Base-by-base conservation (phyloP, 2,329 filamentous ascomycete species). In the Aspergillus sp. region DNA sequence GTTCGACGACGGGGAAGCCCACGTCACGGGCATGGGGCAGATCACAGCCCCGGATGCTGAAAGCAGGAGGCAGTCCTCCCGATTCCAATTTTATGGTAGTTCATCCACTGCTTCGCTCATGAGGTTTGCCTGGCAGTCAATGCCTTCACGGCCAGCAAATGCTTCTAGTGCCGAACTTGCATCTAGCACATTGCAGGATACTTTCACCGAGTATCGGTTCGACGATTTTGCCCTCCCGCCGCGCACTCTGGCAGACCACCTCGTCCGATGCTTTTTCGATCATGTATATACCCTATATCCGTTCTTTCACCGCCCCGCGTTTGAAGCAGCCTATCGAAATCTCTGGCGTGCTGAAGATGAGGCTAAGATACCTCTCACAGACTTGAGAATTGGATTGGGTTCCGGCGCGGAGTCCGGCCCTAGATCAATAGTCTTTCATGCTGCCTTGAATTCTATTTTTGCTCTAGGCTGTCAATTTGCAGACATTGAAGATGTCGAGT, bases 271-370 rank as follows among this genome's bases (percentile, higher is more conserved):
- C 15, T 82, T 76, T 57, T 80, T 74, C 62, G 62, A 75, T n/a
- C 63, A 71, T 15, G 69, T 81, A 1, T 76, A 77, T 61, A 77
- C 72, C 62, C 65, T 81, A 13, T 81, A 80, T 52, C 79, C 80
- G 0, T 77, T 80, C 57, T 76, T 81, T 49, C 76, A 81, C 65
- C 70, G 74, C 8, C 70, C 70, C 0, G 73, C 73, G 9, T 82
- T 82, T 53, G 66, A 76, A 48, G 62, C 60, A 17, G 74, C 73
- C 0, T 80, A 80, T 51, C 62, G 72, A 25, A 73, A 67, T 13
- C 62, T 81, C 1, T 81, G 78, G 77, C 61, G 15, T 10, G 6
- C 25, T 2, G 38, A 49, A 13, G 12, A 15, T n/a, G 38, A 55
- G 9, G 2, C 32, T 13, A 32, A 32, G 30, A 13, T 32, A 32